phyloP scores from a whole-genome alignment of 192 early-diverging fungal genomes.

The Umbelopsis sp. region DNA sequence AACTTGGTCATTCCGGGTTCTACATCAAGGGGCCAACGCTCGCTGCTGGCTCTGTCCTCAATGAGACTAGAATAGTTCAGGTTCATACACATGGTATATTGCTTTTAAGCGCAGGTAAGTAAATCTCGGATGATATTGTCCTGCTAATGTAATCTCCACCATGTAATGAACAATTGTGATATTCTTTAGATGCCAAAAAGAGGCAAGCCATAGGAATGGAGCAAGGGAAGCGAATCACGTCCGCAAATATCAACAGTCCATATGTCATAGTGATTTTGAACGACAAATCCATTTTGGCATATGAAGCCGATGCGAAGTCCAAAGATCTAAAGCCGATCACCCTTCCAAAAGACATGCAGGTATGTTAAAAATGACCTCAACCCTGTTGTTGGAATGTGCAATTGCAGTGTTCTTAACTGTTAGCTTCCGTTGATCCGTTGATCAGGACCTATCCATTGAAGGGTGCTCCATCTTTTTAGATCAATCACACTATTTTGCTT shows the following conservation, averaged over 20 bases:
- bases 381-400: too few species aligned
- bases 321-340: constrained; percentile 41
- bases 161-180: too few species aligned
- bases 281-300: constrained; percentile 60
- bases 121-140: too few species aligned
- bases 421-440: background rate
- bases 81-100: constrained; percentile 75
- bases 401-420: too few species aligned
- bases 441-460: constrained; percentile 31
- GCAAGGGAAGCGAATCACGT: constrained; percentile 57
- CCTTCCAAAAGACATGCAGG: constrained; percentile 46
- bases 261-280: constrained; percentile 76
- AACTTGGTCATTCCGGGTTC: constrained; percentile 78
- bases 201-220: constrained; percentile 55
- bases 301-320: constrained; percentile 57
- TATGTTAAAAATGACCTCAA: constrained; percentile 16
- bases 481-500: constrained; percentile 37
- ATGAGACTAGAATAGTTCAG: constrained; percentile 79
- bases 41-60: constrained; percentile 70
- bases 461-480: constrained; percentile 56
- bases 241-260: constrained; percentile 77
- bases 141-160: too few species aligned
- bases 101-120: constrained; percentile 66
- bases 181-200: constrained; percentile 49
- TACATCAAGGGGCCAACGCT: constrained; percentile 76